Evolutionary conservation across 768 basidiomycete species (phyloP), one percentile per base, ranked within the genome.

Genomic region (Lactifluus piperatus): DNA sequence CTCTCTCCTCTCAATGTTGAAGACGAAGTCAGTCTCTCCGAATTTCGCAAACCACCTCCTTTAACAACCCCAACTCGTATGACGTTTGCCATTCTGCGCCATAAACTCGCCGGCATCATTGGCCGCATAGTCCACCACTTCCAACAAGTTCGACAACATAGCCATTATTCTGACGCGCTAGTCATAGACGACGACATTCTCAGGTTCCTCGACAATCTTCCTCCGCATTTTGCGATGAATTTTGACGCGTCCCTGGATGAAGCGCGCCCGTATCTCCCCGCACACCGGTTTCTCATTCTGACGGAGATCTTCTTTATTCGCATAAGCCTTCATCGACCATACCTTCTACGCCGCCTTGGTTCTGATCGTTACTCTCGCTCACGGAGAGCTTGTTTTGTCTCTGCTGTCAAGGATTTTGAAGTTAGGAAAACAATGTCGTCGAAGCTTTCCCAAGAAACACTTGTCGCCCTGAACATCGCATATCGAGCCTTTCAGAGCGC

Each of bases 111-210:
- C 30, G 75, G 78, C 37, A 87, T 94, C 60, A 94, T 94, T 59
- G 93, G 92, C 16, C 85, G 84, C 32, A 91, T 97, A 68, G 90
- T 91, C 41, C 90, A 93, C 66, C 91, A 94, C 73, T 95, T 94
- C 72, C 94, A 95, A 69, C 86, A 88, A 73, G 83, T 94, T 34
- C 80, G 83, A 45, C 81, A 82, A 24, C 81, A 77, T 58, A 85
- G 83, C 56, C 88, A 88, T 65, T 95, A 95, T 70, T 79, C 83
- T 27, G 92, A 95, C 69, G 90, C 94, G 37, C 69, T 87, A 45
- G 73, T 78, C 1, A 77, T 97, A 29, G 94, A 97, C 66, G 90
- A 91, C 30, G 90, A 94, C 56, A 72, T 97, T 39, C 75, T 88
- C 54, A 81, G 80, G 65, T 92, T 93, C 67, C 82, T 91, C 62